Evolutionary conservation across 306 rosid genomes (phyloP).

Genomic region (Fagus crenata): DNA sequence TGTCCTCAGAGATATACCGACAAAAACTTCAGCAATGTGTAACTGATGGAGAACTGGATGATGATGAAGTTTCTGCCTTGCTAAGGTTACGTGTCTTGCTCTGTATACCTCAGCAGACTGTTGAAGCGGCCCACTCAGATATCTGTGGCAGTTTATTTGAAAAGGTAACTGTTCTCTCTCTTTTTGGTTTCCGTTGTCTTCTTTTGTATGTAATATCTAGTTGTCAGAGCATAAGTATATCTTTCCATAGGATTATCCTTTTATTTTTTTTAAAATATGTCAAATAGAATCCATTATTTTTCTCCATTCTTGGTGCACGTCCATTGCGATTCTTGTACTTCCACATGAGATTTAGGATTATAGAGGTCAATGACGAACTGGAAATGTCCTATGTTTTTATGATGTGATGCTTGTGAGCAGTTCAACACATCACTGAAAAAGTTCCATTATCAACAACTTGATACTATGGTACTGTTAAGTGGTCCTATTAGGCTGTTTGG

Average conservation of each 20-base stretch:
- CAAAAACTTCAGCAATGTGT: constrained; percentile 94
- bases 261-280: background rate
- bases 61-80: constrained; percentile 77
- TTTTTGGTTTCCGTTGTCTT: constrained; percentile 17
- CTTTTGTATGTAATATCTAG: background rate
- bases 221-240: background rate
- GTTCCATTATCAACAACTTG: no score
- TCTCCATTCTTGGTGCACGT: background rate
- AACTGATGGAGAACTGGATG: constrained; percentile 82
- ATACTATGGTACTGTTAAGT: no score
- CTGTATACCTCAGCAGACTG: constrained; percentile 80
- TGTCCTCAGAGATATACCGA: constrained; percentile 79
- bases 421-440: no score
- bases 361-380: background rate
- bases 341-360: background rate
- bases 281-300: background rate
- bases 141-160: constrained; percentile 97
- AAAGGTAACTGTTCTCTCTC: constrained; percentile 50
- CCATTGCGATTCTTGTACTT: background rate
- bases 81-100: constrained; percentile 89
- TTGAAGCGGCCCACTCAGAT: constrained; percentile 91
- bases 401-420: background rate
- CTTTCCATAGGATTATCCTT: background rate
- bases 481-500: no score
- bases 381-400: background rate